Evolutionary conservation across 2,329 filamentous ascomycete species (phyloP).

Genomic region (Penicillium sp.): DNA sequence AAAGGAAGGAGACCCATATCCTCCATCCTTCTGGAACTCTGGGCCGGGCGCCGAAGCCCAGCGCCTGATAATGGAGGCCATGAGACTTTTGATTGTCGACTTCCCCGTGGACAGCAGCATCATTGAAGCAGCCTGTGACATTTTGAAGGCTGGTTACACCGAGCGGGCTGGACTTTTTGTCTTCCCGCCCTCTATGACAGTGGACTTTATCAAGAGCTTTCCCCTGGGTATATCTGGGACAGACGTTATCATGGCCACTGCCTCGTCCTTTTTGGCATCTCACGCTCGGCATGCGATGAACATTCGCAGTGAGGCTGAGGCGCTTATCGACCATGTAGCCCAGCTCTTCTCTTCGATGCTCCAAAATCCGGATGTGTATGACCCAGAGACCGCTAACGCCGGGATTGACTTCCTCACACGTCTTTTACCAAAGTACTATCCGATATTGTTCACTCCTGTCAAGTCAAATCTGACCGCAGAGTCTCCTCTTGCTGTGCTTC

Average conservation of each 20-base stretch:
- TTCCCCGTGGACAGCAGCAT: slow-evolving; percentile 42
- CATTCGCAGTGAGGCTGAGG: slow-evolving; percentile 34
- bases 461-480: slow-evolving; percentile 14
- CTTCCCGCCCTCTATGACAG: slow-evolving; percentile 41
- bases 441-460: slow-evolving; percentile 37
- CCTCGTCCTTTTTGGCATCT: slow-evolving; percentile 46
- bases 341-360: slow-evolving; percentile 39
- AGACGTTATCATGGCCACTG: slow-evolving; percentile 46
- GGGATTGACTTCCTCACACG: slow-evolving; percentile 46
- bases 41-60: slow-evolving; percentile 32
- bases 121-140: slow-evolving; percentile 46
- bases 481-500: slow-evolving; percentile 31
- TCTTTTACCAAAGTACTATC: slow-evolving; percentile 42
- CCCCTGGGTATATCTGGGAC: slow-evolving; percentile 40
- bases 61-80: slow-evolving; percentile 39
- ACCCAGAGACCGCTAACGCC: slow-evolving; percentile 44
- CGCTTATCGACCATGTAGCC: slow-evolving; percentile 40
- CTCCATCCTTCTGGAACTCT: slow-evolving; percentile 40
- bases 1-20: slow-evolving; percentile 26
- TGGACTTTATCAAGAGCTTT: slow-evolving; percentile 42
- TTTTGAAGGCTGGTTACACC: slow-evolving; percentile 47
- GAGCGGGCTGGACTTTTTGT: slow-evolving; percentile 45
- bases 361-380: slow-evolving; percentile 34
- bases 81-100: slow-evolving; percentile 40
- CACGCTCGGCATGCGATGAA: slow-evolving; percentile 35